Base-by-base conservation (phyloP, 352 stramenopile species). In the Pythium pyrilobum region DNA sequence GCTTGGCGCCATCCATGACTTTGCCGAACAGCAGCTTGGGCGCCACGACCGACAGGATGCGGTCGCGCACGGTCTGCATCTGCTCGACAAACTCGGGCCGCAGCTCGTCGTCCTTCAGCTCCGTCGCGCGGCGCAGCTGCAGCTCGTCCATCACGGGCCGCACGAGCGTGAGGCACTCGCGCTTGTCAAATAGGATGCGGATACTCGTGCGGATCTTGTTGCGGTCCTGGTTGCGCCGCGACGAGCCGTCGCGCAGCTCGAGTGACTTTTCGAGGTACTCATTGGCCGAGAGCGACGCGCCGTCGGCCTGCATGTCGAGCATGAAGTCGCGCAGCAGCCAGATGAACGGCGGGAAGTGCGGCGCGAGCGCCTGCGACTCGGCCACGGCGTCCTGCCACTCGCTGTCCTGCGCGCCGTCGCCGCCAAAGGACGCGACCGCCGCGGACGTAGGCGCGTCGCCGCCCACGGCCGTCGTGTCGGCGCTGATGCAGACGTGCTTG, bases 281-380 rank as follows among this genome's bases (percentile, higher is more conserved):
- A 27, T 87, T 83, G 16, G 79, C 63, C 27, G 76, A 83, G 28
- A 94, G 46, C 21, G 62, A 46, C 15, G 50, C 58, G 38, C 81
- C 84, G 39, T 87, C 77, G 27, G 71, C 68, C 38, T 87, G 72
- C 72, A 92, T 86, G 40, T 90, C 78, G 6, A 94, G 77, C 51
- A 89, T 62, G 49, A 94, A 94, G 43, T 94, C 84, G 27, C 84
- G 75, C 39, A 94, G 55, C 29, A 94, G 66, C 81, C 82, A 92
- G 24, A 92, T 60, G 18, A 94, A 89, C 43, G 81, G 84, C 25
- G 84, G 84, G 49, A 94, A 94, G 50, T 92, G 81, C 21, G 70
- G 75, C 29, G 84, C 79, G 27, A 94, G 65, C 2, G 74, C 74
- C 1, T 56, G 58, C 0, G 72, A 84, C 46, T 85, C 72, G 10